Evolutionary conservation across 805 yeast genomes (phyloP).

Genomic region (Tetrapisispora arboricola): DNA sequence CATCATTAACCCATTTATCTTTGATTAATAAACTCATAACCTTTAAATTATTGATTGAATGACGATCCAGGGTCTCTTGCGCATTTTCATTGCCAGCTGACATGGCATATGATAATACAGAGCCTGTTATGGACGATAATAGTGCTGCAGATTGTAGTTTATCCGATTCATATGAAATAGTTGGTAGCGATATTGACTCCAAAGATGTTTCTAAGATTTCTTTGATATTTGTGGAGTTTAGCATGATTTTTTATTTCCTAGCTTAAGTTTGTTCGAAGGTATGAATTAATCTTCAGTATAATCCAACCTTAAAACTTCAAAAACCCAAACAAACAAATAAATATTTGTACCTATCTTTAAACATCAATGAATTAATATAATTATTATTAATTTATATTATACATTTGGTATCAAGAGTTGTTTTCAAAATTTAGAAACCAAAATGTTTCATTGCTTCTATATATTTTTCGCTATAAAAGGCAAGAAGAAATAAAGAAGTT

Average conservation of each 20-base stretch:
- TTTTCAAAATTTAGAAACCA: too few relatives aligned
- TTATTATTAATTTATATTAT: too few relatives aligned
- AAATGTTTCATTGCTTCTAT: too few relatives aligned
- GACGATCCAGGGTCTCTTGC: not conserved
- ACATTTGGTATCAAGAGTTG: too few relatives aligned
- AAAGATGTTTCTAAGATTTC: slow-evolving; percentile 12
- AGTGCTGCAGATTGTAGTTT: slow-evolving; percentile 21
- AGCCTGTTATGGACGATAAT: slow-evolving; percentile 21
- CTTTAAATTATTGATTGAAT: slow-evolving; percentile 20
- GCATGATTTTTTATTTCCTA: slow-evolving; percentile 7
- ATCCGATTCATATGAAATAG: slow-evolving; percentile 9
- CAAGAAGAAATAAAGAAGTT: too few relatives aligned
- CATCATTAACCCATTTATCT: slow-evolving; percentile 28
- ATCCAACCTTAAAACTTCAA: too few relatives aligned
- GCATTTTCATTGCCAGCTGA: slow-evolving; percentile 3
- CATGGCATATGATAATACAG: slow-evolving; percentile 21
- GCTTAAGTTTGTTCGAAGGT: too few relatives aligned
- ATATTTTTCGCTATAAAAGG: too few relatives aligned
- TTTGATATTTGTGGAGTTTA: slow-evolving; percentile 18
- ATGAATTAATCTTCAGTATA: too few relatives aligned
- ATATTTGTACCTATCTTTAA: too few relatives aligned
- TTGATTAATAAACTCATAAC: slow-evolving; percentile 26
- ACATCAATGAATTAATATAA: too few relatives aligned
- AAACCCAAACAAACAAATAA: too few relatives aligned
- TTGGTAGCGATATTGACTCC: slow-evolving; percentile 12